Evolutionary conservation across 305 asterid species (phyloP), one percentile per base, ranked within the genome.

Genomic region (Fraxinus ornus): DNA sequence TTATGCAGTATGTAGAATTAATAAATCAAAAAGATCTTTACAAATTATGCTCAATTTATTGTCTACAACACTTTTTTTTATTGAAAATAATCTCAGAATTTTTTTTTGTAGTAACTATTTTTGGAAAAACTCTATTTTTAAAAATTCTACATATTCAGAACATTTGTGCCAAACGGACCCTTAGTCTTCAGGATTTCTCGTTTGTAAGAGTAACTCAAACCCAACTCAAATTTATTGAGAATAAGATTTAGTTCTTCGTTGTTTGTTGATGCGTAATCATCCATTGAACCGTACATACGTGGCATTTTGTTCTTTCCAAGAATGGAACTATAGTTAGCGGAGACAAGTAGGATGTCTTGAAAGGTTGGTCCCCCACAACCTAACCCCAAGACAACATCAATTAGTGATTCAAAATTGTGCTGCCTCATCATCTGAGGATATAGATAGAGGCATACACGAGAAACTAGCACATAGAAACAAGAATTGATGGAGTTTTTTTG

Each of bases 341-440:
- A 79, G 88, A 87, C 91, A 89, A 88, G 85, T 80, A 88, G 90
- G 89, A 84, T 86, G 88, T 86, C 89, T 84, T 83, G 60, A 10
- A 57, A 78, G 84, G 72, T 24, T 78, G 90, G 91, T 84, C 90
- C 89, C 90, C 91, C 81, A 85, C 73, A 87, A 79, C 79, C 82
- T 81, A 80, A 37, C 12, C 44, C 2, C 62, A 70, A 72, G 52
- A 76, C 41, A 77, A 24, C 28, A 73, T 75, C 86, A 70, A 52
- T 8, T 82, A 64, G 76, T 64, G 73, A 86, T 55, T 75, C 49
- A 62, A 37, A 79, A 76, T 81, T 80, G 77, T 86, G 49, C 12
- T 85, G 82, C 55, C 57, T 74, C 86, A 73, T 74, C 39, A 76
- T 74, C 35, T 22, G 71, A 76, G 68, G 79, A 81, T 81, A 81